phyloP scores from a whole-genome alignment of 2,329 filamentous ascomycete genomes.

The Neonectria sp. region DNA sequence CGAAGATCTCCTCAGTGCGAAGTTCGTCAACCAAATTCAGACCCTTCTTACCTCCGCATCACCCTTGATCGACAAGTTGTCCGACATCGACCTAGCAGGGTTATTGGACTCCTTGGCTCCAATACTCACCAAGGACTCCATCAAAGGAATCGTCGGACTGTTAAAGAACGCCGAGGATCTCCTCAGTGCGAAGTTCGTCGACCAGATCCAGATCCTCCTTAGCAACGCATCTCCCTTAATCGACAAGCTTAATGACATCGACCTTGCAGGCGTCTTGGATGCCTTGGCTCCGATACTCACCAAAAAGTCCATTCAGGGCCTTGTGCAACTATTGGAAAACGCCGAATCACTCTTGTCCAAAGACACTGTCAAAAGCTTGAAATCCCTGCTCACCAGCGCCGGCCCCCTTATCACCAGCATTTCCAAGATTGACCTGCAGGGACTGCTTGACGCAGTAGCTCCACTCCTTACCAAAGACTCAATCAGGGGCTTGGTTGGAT shows the following conservation, averaged over 20 bases:
- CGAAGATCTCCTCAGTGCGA: slow-evolving; percentile 36
- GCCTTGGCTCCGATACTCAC: slow-evolving; percentile 46
- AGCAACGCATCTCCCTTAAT: slow-evolving; percentile 44
- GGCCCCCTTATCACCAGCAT: slow-evolving; percentile 52
- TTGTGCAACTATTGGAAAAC: slow-evolving; percentile 44
- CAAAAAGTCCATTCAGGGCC: slow-evolving; percentile 43
- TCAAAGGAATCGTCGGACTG: slow-evolving; percentile 46
- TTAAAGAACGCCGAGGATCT: slow-evolving; percentile 47
- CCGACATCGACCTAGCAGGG: slow-evolving; percentile 54
- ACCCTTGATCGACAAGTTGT: slow-evolving; percentile 45
- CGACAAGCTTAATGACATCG: slow-evolving; percentile 49
- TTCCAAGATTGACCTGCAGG: slow-evolving; percentile 52
- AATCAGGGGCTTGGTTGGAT: slow-evolving; percentile 51
- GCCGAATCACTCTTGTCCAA: slow-evolving; percentile 40
- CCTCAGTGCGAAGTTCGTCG: slow-evolving; percentile 40
- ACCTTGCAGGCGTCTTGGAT: slow-evolving; percentile 52
- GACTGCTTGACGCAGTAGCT: slow-evolving; percentile 49
- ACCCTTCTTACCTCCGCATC: slow-evolving; percentile 38
- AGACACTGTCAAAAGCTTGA: slow-evolving; percentile 42
- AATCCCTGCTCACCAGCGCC: slow-evolving; percentile 46
- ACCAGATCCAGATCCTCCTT: slow-evolving; percentile 45
- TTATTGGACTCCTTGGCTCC: slow-evolving; percentile 47
- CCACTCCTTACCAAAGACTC: slow-evolving; percentile 53
- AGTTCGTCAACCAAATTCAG: slow-evolving; percentile 43
- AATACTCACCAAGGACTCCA: slow-evolving; percentile 45